Percentiles rank a stretch among this genome's conserved stretches.
phyloP scores from a whole-genome alignment of 805 yeast species.

The Starmerella floris region DNA sequence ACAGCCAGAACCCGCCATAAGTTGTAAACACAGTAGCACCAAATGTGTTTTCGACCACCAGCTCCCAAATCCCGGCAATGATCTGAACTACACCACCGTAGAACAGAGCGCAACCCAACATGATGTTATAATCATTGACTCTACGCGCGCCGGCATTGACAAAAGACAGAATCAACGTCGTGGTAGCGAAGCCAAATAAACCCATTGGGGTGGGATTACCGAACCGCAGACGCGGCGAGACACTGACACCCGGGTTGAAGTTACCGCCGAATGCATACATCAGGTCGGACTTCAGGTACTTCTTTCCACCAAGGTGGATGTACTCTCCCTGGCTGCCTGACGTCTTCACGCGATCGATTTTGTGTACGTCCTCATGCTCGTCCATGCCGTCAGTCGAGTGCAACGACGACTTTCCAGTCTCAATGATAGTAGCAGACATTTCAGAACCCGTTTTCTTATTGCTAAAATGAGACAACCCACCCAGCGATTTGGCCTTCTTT shows the following conservation, averaged over 20 bases:
- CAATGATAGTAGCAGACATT: no score
- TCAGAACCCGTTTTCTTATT: no score
- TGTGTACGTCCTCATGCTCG: background rate
- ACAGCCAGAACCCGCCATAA: slow-evolving; percentile 55
- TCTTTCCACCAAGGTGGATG: slow-evolving; percentile 30
- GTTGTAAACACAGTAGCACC: slow-evolving; percentile 39
- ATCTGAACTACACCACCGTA: slow-evolving; percentile 52
- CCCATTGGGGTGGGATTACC: slow-evolving; percentile 59
- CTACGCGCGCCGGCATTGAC: slow-evolving; percentile 47
- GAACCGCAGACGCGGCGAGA: slow-evolving; percentile 36
- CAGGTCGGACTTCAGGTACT: slow-evolving; percentile 37
- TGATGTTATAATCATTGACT: slow-evolving; percentile 38
- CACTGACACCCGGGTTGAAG: slow-evolving; percentile 32
- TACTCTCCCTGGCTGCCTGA: slow-evolving; percentile 20
- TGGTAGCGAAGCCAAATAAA: slow-evolving; percentile 44
- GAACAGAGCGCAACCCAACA: slow-evolving; percentile 48
- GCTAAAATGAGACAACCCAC: no score
- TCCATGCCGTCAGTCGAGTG: no score
- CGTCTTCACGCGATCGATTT: slow-evolving; percentile 10
- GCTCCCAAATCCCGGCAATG: slow-evolving; percentile 58
- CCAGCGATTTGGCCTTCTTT: no score
- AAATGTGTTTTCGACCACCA: slow-evolving; percentile 50
- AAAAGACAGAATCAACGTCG: slow-evolving; percentile 47
- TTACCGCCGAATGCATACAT: slow-evolving; percentile 52
- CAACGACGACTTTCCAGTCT: no score